These are phyloP conservation scores for Chaetoscypha palmicola DNA, from an alignment of 2,329 filamentous ascomycete genomes.

Conservation along the genomic window DNA sequence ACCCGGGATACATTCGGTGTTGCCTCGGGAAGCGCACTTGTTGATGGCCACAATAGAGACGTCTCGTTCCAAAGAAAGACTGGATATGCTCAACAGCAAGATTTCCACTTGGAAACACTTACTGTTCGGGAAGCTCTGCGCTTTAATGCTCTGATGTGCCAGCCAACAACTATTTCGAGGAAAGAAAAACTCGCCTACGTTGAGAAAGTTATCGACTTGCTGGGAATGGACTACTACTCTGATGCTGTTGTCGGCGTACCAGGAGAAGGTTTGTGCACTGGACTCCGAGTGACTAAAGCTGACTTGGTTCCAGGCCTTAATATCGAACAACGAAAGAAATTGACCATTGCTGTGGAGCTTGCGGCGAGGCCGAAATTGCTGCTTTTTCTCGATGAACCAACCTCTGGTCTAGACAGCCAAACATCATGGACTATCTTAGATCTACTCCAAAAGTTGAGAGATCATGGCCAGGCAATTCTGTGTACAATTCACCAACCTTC, in stretches of 20 bases:
- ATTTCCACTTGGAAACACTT: constrained; percentile 73
- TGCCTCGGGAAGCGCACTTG: constrained; percentile 77
- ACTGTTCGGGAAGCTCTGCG: constrained; percentile 81
- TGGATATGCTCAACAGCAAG: constrained; percentile 85
- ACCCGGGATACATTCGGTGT: constrained; percentile 82
- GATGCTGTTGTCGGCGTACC: constrained; percentile 88
- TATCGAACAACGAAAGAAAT: constrained; percentile 61
- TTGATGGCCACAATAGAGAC: constrained; percentile 59
- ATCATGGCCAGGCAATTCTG: constrained; percentile 81
- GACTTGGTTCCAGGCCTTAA: constrained; percentile 40
- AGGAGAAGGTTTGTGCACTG: constrained; percentile 54
- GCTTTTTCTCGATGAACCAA: constrained; percentile 91
- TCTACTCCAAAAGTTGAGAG: constrained; percentile 81
- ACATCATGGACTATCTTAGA: constrained; percentile 87
- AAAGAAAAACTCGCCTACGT: constrained; percentile 79
- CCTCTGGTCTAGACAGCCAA: constrained; percentile 84
- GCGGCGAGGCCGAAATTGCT: constrained; percentile 82
- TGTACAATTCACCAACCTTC: constrained; percentile 83
- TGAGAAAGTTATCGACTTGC: constrained; percentile 61
- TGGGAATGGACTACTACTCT: constrained; percentile 83
- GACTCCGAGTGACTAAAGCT: not conserved
- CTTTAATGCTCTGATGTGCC: constrained; percentile 78
- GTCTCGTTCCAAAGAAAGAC: constrained; percentile 83
- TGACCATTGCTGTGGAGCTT: constrained; percentile 89
- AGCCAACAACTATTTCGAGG: constrained; percentile 64